Evolutionary conservation across 768 basidiomycete species (phyloP), one percentile per base, ranked within the genome.

Genomic region (Leucogyrophana mollusca): DNA sequence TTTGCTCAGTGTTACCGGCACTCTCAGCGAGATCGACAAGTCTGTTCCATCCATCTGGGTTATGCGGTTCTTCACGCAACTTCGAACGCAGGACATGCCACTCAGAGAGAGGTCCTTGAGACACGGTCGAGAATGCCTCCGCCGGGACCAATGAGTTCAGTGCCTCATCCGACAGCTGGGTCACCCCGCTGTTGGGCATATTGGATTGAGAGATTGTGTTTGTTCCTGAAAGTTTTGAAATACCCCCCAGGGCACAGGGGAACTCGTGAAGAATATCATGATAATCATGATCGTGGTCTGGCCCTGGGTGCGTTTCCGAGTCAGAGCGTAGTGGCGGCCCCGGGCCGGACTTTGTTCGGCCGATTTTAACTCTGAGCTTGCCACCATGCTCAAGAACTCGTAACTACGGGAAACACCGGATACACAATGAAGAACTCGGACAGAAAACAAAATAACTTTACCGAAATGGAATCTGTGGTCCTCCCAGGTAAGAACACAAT

Each of bases 41-140:
- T 53, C 78, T 80, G 61, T 88, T 76, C 83, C 93, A 88, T 14
- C 76, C 77, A 37, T 85, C 84, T n/a, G 83, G 80, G 61, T 93
- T 82, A 64, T 85, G 77, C 9, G 85, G 84, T 47, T 79, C 77
- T 56, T 86, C 78, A 54, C 73, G 73, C 61, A 90, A 68, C 55
- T 82, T 79, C 21, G 77, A 71, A 52, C 73, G 79, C 56, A 85
- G 62, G 4, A 67, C 58, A 54, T 90, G 85, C 77, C 79, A 87
- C 69, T 89, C 87, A 62, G 80, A 82, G 39, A 68, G 73, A 10
- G 79, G 72, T 24, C 58, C 60, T 49, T 50, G 62, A 41, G 51
- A 56, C 44, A 56, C 44, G 24, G 22, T 54, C 30, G 44, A 45
- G 38, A 61, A 42, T 43, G 53, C 27, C 48, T 55, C 61, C 37